Base-by-base conservation (phyloP, 148 eudicot genomes). In the Amaranthus palmeri region DNA sequence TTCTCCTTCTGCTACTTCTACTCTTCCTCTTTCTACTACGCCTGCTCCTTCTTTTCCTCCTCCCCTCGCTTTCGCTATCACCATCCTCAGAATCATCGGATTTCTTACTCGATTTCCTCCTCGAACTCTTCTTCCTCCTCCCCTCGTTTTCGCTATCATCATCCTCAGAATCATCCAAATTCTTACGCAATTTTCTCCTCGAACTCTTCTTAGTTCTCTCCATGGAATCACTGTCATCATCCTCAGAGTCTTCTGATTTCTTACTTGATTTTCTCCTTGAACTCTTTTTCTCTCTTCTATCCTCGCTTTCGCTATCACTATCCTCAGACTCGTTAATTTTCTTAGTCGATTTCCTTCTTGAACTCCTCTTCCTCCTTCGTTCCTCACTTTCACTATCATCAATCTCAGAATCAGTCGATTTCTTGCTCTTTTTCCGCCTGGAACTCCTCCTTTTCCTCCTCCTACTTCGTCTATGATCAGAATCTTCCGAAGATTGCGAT, bases 401-500 rank as follows among this genome's bases (percentile, higher is more conserved):
- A 58, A 18, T 43, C 18, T 58, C 60, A 44, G 68, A 68, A 18
- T 79, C 82, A 59, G 76, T 79, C 3, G 84, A 76, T 70, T 76
- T 72, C 52, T 47, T 69, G 7, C 54, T 53, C 69, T 54, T 73
- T 67, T 48, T 67, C n/a, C 72, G 46, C 41, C 77, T 57, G 54
- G 73, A 85, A 10, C 79, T 83, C 69, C 62, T 74, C 25, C 75
- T 78, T 74, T 54, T 75, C 2, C 83, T 82, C 42, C 79, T 76
- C 60, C 64, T 82, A 63, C 49, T 84, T 72, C 73, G 83, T 80
- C 74, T 83, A 54, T 81, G 76, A 47, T 70, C 65, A 1, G 81
- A 81, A 75, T 76, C 82, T 69, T 79, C 85, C 7, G 86, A 25
- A 25, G 36, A 78, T 78, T 80, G 84, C 0, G 84, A 74, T 40